These are phyloP conservation scores for Delphinella strobiligena DNA, from an alignment of 2,329 filamentous ascomycete species.

Conservation along the genomic window DNA sequence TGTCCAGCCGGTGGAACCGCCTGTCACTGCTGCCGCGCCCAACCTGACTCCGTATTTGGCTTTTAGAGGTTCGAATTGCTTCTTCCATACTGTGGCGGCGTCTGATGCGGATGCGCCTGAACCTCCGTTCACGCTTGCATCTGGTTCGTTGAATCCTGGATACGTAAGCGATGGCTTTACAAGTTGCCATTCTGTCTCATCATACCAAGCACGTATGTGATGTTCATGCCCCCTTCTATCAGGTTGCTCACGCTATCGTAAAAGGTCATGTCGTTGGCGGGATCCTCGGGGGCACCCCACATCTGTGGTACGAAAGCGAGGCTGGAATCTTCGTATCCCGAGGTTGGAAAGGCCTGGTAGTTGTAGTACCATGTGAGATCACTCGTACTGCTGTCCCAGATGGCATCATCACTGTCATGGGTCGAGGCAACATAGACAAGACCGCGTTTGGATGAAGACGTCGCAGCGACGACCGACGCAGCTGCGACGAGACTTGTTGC, in stretches of 20 bases:
- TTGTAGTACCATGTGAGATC: slow-evolving; percentile 92
- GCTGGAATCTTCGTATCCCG: slow-evolving; percentile 26
- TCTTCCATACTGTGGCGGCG: slow-evolving; percentile 59
- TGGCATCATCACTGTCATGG: slow-evolving; percentile 48
- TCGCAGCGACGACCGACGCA: slow-evolving; percentile 8
- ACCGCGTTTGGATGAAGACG: slow-evolving; percentile 53
- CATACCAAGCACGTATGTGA: slow-evolving; percentile 58
- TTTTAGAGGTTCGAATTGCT: slow-evolving; percentile 57
- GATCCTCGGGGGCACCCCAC: slow-evolving; percentile 46
- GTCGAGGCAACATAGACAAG: slow-evolving; percentile 50
- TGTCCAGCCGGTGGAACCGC: slow-evolving; percentile 43
- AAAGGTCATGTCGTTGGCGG: slow-evolving; percentile 44
- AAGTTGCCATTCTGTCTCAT: no score
- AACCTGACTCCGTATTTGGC: slow-evolving; percentile 49
- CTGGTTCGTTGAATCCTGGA: slow-evolving; percentile 73
- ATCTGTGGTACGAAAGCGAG: slow-evolving; percentile 75
- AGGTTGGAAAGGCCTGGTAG: slow-evolving; percentile 45
- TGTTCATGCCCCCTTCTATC: slow-evolving; percentile 42
- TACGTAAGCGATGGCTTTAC: no score
- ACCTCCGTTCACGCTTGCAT: slow-evolving; percentile 49
- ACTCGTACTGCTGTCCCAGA: slow-evolving; percentile 50
- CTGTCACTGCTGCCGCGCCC: slow-evolving; percentile 60
- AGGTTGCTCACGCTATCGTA: slow-evolving; percentile 45
- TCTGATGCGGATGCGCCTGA: slow-evolving; percentile 45
- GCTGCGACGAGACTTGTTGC: slow-evolving; percentile 3